Base-by-base conservation (phyloP, 2,329 filamentous ascomycete species). In the Alternaria hordeiaustralica region DNA sequence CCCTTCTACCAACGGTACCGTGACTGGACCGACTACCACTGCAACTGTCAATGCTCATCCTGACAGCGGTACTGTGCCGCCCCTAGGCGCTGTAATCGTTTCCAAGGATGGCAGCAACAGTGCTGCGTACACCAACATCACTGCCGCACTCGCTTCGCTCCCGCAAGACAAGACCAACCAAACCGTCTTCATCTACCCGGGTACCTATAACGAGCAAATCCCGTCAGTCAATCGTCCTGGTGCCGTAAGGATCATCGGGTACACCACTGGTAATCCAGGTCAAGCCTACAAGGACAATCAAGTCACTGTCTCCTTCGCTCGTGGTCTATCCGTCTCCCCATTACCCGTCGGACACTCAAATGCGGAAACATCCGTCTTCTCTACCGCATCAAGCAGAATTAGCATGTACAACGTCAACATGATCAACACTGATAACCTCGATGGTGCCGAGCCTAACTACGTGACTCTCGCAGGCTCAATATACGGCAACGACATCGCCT, bases 391-490 rank as follows among this genome's bases (percentile, higher is more conserved):
- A 1, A 77, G 72, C 12, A 82, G 85, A 61, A 84, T 89, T 63
- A 85, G 84, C 68, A 75, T 89, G 25, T 90, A 90, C 79, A 90
- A 90, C 63, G 80, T 90, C 70, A 87, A 88, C 70, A 81, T 87
- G 61, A 66, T 73, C 53, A 73, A 73, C 33, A 66, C 63, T 2
- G 70, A 72, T 21, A 74, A 73, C 36, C 73, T 74, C n/a, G 76
- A 82, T 61, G 85, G 84, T 12, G 56, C 79, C 36, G 81, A 82
- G 23, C 77, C 79, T 6, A 64, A 55, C 18, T 73, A 73, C 51
- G 84, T 87, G 65, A 85, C 83, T 4, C 78, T 87, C 50, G 86
- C 86, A 2, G 67, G 87, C 12, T 83, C 82, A 15, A 84, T 86
- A 6, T 83, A 84, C 46, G 83, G 78, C 18, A 80, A 75, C 30